phyloP scores from a whole-genome alignment of 331 rosid genomes.

The Phaseolus coccineus region DNA sequence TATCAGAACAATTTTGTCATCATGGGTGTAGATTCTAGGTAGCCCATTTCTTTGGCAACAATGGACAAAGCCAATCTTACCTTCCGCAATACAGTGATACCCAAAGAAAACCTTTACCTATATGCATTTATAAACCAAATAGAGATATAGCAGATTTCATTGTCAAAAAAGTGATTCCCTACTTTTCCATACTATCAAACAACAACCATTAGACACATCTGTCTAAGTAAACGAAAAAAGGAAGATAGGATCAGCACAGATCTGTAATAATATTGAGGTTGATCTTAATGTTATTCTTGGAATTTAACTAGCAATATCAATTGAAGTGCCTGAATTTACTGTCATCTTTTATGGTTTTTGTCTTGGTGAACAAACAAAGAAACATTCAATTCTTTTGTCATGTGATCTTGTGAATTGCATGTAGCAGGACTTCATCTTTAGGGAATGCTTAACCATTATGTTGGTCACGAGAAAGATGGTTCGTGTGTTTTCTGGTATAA shows the following conservation, averaged over 20 bases:
- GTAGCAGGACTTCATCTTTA: not conserved
- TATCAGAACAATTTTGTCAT: constrained; percentile 15
- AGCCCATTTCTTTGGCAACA: not conserved
- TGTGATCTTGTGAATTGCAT: constrained; percentile 37
- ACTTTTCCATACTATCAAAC: constrained; percentile 19
- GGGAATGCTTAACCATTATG: constrained; percentile 36
- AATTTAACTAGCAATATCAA: constrained; percentile 27
- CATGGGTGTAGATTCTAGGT: not conserved
- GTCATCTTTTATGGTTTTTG: constrained; percentile 1
- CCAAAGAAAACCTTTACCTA: constrained; percentile 23
- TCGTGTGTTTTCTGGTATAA: constrained; percentile 38
- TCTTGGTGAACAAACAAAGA: constrained; percentile 37
- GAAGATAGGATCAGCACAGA: constrained; percentile 32
- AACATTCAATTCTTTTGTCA: constrained; percentile 23
- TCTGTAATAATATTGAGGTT: constrained; percentile 27
- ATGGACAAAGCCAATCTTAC: constrained; percentile 16
- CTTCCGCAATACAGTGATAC: constrained; percentile 20
- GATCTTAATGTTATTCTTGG: constrained; percentile 24
- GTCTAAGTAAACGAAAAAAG: constrained; percentile 32
- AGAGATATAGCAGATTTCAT: constrained; percentile 15
- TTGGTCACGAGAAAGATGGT: constrained; percentile 46
- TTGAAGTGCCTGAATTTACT: not conserved
- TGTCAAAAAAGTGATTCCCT: constrained; percentile 34
- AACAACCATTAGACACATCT: constrained; percentile 27
- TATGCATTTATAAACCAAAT: not conserved